These are phyloP conservation scores for Coemansia sp. DNA, from an alignment of 192 early-diverging fungal species.

Conservation along the genomic window DNA sequence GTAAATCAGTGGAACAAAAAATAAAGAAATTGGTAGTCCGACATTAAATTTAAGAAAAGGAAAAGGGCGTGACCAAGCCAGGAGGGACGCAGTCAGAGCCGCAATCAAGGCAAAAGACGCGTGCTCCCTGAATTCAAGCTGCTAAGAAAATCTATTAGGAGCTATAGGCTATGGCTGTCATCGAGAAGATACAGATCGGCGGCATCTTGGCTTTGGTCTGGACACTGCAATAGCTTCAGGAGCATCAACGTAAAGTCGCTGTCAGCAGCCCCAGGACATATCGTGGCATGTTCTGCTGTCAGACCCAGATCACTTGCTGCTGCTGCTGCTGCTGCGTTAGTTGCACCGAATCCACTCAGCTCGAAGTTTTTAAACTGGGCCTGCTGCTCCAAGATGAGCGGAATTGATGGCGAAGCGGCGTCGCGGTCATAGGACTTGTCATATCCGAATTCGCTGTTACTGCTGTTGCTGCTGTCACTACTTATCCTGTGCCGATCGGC, in stretches of 20 bases:
- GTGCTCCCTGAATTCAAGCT: not conserved
- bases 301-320: not conserved
- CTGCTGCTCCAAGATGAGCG: constrained; percentile 36
- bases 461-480: constrained; percentile 18
- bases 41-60: not conserved
- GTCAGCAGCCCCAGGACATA: not conserved
- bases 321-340: not conserved
- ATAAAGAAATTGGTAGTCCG: not conserved
- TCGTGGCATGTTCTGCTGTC: not conserved
- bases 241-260: not conserved
- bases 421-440: constrained; percentile 11
- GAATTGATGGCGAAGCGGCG: constrained; percentile 31
- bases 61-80: too few species aligned
- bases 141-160: not conserved
- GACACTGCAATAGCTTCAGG: not conserved
- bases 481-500: constrained; percentile 14
- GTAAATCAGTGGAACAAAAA: not conserved
- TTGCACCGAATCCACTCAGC: not conserved
- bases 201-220: not conserved
- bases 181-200: constrained; percentile 6
- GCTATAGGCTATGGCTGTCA: not conserved
- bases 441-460: constrained; percentile 6
- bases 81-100: not conserved
- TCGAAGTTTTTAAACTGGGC: not conserved
- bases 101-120: not conserved